Evolutionary conservation across 2,329 filamentous ascomycete genomes (phyloP), one percentile per base, ranked within the genome.

Genomic region (Fusarium subglutinans): DNA sequence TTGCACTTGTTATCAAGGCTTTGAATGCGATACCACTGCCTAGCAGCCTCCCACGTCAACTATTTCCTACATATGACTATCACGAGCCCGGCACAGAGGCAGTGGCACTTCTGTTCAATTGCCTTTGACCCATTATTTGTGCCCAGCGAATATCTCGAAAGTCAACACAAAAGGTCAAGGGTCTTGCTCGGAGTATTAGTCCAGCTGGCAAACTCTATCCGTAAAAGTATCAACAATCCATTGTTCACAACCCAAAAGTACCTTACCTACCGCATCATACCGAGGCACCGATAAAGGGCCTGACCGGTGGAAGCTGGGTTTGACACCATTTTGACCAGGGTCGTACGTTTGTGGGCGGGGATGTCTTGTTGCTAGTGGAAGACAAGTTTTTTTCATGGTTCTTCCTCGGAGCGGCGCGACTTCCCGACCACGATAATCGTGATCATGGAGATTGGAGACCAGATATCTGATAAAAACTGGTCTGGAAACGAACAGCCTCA

Each of bases 41-140:
- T 60, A 53, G 58, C 60, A 66, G 61, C 68, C 70, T 72, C 75
- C 54, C 68, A 73, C 63, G 53, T 74, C 73, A 76, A 69, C 41
- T 60, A 61, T 48, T 48, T 57, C 66, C 67, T 55, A 57, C 50
- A 35, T 41, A 76, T 72, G 63, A 43, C 55, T 69, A 47, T 47
- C 30, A 57, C 47, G 43, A 59, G 43, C 67, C 56, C 40, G 35
- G 37, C 44, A 58, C 41, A 44, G 24, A 38, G 45, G 59, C 58
- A 72, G 71, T 69, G 63, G 45, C 53, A 59, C 68, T 72, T 63
- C 44, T 63, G 57, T 60, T 63, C 54, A 28, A 69, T 60, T 56
- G 63, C 67, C 55, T 56, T 58, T 63, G 26, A 18, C 51, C 30
- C 28, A 44, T 66, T 22, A 22, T 40, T 63, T 63, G n/a, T 61